Evolutionary conservation across 768 basidiomycete genomes (phyloP).

Genomic region (Boletus pseudopeckii): DNA sequence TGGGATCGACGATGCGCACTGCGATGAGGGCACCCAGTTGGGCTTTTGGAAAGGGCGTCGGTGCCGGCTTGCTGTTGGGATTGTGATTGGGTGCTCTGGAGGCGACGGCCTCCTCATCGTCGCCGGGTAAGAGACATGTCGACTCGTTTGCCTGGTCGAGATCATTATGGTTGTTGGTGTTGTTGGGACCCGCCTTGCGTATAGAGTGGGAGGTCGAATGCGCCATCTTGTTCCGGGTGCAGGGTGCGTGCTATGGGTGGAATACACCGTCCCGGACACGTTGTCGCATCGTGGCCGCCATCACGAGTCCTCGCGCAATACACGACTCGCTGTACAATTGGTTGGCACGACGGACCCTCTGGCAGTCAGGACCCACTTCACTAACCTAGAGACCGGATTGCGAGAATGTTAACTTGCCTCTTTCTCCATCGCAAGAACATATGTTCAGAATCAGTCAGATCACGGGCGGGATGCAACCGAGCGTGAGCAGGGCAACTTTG

Average conservation of each 20-base stretch:
- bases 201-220: background rate
- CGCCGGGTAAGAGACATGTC: slow-evolving; percentile 8
- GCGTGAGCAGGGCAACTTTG: too few species aligned
- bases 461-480: too few species aligned
- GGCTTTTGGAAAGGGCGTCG: slow-evolving; percentile 39
- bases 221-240: background rate
- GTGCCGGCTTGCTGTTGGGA: background rate
- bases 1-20: slow-evolving; percentile 54
- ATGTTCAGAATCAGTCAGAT: too few species aligned
- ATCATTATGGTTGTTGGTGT: background rate
- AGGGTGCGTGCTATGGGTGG: background rate
- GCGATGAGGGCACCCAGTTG: slow-evolving; percentile 40
- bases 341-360: too few species aligned
- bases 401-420: too few species aligned
- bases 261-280: background rate
- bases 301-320: background rate
- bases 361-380: too few species aligned
- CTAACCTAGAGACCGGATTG: too few species aligned
- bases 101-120: slow-evolving; percentile 9
- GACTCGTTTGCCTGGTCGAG: slow-evolving; percentile 5
- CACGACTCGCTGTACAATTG: too few species aligned
- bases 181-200: background rate
- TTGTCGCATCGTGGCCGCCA: background rate
- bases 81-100: background rate
- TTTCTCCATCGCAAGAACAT: too few species aligned